A percentile compares a stretch with the other conserved stretches of the same genome.
Conservation (phyloP, 2,329 filamentous ascomycete genomes). For the Colletotrichum costaricense region DNA sequence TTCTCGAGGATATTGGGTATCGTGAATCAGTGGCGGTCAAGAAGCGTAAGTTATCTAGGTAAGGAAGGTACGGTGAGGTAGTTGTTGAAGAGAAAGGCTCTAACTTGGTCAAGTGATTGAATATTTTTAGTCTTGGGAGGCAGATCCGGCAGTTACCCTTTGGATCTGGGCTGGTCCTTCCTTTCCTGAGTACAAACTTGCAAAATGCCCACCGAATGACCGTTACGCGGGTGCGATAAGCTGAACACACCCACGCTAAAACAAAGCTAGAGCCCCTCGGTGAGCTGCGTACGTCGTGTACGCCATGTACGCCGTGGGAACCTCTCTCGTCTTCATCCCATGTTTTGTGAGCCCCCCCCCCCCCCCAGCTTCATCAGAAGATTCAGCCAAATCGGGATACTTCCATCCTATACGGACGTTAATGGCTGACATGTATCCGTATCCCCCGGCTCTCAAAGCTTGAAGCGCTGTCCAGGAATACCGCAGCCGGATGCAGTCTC, state of each 20-base stretch:
- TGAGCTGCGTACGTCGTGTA: neutral
- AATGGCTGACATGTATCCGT: neutral
- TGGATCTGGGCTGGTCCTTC: neutral
- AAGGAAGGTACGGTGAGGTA: no score
- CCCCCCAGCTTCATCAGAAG: neutral
- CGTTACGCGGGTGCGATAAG: conserved; percentile 15
- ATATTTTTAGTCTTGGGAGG: neutral
- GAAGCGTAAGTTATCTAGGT: neutral
- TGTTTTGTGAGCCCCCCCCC: neutral
- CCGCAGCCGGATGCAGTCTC: no score
- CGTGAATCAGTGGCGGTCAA: neutral
- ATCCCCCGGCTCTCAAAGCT: neutral
- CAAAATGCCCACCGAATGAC: neutral
- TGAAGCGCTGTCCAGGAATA: neutral
- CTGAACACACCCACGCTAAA: conserved; percentile 10
- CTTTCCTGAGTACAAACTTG: neutral
- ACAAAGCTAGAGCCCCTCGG: conserved; percentile 29
- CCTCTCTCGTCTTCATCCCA: neutral
- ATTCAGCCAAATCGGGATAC: conserved; percentile 21
- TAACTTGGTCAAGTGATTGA: neutral
- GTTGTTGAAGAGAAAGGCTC: neutral
- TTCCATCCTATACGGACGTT: conserved; percentile 6
- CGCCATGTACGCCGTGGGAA: no score
- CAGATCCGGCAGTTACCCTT: conserved; percentile 26
- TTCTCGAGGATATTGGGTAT: neutral